Conservation (phyloP, 129 eudicot species). For the Tagetes patula region DNA sequence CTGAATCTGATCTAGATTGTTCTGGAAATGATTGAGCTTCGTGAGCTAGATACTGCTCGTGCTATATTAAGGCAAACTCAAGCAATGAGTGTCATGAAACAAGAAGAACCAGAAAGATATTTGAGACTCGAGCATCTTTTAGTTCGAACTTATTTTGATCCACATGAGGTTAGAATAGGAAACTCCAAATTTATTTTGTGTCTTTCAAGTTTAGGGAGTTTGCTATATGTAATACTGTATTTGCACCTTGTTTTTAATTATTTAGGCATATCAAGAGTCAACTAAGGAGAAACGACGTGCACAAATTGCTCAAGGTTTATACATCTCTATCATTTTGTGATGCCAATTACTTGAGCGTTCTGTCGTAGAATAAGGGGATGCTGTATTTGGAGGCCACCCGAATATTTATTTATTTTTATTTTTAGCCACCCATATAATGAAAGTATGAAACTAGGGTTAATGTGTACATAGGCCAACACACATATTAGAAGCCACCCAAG, state of each 20-base stretch:
- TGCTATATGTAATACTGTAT: slow-evolving; percentile 16
- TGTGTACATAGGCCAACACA: not conserved
- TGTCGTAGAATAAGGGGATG: not conserved
- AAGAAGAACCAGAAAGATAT: slow-evolving; percentile 97
- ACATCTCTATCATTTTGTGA: slow-evolving; percentile 1
- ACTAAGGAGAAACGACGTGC: slow-evolving; percentile 94
- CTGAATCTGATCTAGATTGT: slow-evolving; percentile 58
- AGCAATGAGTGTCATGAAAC: slow-evolving; percentile 99
- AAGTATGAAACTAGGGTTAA: not conserved
- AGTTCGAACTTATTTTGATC: slow-evolving; percentile 98
- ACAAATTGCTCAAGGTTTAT: slow-evolving; percentile 86
- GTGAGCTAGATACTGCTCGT: slow-evolving; percentile 97
- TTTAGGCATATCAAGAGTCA: slow-evolving; percentile 92
- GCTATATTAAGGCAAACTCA: slow-evolving; percentile 97
- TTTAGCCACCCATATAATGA: not conserved
- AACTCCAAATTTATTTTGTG: not conserved
- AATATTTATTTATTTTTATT: not conserved
- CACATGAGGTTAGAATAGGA: slow-evolving; percentile 64
- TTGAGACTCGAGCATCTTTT: slow-evolving; percentile 94
- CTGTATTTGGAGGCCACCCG: not conserved
- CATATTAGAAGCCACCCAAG: slow-evolving; percentile 2
- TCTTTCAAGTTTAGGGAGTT: not conserved
- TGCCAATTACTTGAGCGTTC: not conserved
- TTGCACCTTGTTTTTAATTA: not conserved
- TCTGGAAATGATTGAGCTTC: slow-evolving; percentile 97